phyloP scores from a whole-genome alignment of 1,284 basidiomycete species.

The Hymenochaete sp. region DNA sequence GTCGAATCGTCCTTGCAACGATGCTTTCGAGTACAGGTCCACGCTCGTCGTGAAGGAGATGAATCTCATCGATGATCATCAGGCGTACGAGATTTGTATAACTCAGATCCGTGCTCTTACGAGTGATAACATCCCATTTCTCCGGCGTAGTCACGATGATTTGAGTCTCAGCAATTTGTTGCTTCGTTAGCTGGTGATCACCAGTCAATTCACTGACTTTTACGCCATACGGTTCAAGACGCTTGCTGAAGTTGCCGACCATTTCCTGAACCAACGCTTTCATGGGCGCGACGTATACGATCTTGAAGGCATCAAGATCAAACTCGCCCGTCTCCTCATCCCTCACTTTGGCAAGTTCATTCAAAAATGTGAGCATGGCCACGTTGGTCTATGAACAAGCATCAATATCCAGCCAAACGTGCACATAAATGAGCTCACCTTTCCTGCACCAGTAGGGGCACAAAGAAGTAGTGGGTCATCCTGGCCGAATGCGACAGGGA shows the following conservation, averaged over 20 bases:
- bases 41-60: constrained; percentile 95
- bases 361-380: constrained; percentile 89
- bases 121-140: constrained; percentile 99
- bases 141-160: constrained; percentile 99
- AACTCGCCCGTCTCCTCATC: constrained; percentile 80
- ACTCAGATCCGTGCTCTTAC: constrained; percentile 94
- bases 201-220: constrained; percentile 95
- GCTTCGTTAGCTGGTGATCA: constrained; percentile 96
- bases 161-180: constrained; percentile 95
- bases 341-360: constrained; percentile 79
- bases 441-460: constrained; percentile 97
- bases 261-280: constrained; percentile 97
- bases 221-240: constrained; percentile 77
- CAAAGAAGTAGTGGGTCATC: constrained; percentile 95
- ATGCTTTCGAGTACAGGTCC: constrained; percentile 95
- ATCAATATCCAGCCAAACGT: constrained; percentile 11
- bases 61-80: constrained; percentile 98
- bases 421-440: constrained; percentile 44
- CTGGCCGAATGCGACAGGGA: constrained; percentile 86
- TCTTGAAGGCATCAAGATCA: constrained; percentile 90
- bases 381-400: constrained; percentile 76
- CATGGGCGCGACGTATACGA: constrained; percentile 98
- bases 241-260: constrained; percentile 87
- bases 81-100: constrained; percentile 97
- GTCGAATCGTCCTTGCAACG: constrained; percentile 83